Evolutionary conservation across 768 basidiomycete genomes (phyloP), one percentile per base, ranked within the genome.

Genomic region (Phylloporus arenicola): DNA sequence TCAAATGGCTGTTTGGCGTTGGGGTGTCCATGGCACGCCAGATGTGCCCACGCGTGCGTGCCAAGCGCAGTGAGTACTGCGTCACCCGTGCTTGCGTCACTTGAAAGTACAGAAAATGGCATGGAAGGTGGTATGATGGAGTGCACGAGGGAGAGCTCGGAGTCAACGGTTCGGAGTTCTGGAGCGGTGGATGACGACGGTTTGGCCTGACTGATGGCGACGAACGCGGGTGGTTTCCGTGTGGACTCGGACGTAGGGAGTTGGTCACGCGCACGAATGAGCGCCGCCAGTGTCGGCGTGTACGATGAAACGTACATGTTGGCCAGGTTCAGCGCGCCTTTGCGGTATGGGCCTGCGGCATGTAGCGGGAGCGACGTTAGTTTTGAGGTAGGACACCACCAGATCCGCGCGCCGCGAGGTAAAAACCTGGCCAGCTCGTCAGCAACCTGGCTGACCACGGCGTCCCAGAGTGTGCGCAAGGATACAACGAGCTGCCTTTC

Each of bases 301-400:
- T 70, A 70, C 11, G 69, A 70, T 6, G 70, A 70, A 30, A 70
- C 22, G 39, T 61, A 58, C 8, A 65, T 38, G 37, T 56, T 49
- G 1, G 56, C 9, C 45, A 58, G 41, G 45, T 54, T 55, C 10
- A 25, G 22, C 1, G 24, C 45, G 13, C 51, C 45, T 19, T 49
- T 53, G 47, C 58, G 58, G 38, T 63, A 68, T 6, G 62, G 54
- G 1, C 69, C 70, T 1, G 70, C 62, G 1, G 63, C 68, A 30
- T 70, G 70, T 37, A 70, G 47, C 3, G 68, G 70, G 27, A 70
- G 52, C 10, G 66, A 57, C 3, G 63, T 53, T 19, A 68, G 45
- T 33, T 54, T 62, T 6, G 69, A 67, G 13, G 70, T 67, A 2
- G 64, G 63, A 31, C 67, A 71, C 70, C 70, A 70, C 57, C 62